Conservation (phyloP, 2,329 filamentous ascomycete genomes). For the Fusarium udum region DNA sequence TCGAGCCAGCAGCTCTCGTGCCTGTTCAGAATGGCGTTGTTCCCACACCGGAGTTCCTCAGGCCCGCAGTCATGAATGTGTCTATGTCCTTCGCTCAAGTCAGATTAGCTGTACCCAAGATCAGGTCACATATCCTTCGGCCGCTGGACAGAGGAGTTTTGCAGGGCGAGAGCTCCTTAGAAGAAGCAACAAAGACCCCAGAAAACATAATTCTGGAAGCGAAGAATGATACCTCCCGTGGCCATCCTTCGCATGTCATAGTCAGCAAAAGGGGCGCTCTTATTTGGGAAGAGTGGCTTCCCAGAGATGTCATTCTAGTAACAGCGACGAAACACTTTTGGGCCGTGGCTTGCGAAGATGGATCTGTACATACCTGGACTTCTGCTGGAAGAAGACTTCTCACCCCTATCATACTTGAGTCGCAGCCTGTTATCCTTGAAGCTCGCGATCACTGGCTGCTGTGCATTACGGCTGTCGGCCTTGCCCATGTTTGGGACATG, state of each 20-base stretch:
- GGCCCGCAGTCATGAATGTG: conserved; percentile 87
- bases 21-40: conserved; percentile 68
- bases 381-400: conserved; percentile 87
- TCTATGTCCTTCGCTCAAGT: conserved; percentile 83
- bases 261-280: conserved; percentile 82
- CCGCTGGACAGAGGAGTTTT: conserved; percentile 76
- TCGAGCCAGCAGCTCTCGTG: conserved; percentile 77
- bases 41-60: conserved; percentile 82
- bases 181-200: conserved; percentile 69
- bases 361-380: conserved; percentile 89
- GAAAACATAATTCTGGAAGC: conserved; percentile 87
- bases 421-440: conserved; percentile 93
- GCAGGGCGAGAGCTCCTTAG: conserved; percentile 60
- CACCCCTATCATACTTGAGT: conserved; percentile 86
- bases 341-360: conserved; percentile 93
- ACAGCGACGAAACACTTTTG: conserved; percentile 93
- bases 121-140: conserved; percentile 83
- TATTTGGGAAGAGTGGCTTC: conserved; percentile 94
- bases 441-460: conserved; percentile 89
- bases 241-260: conserved; percentile 85
- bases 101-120: conserved; percentile 85
- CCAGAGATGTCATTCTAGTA: conserved; percentile 85
- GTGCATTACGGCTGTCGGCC: conserved; percentile 86
- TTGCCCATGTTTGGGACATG: conserved; percentile 94
- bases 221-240: conserved; percentile 78